Base-by-base conservation (phyloP, 2,329 filamentous ascomycete genomes). In the Verruconis gallopava region DNA sequence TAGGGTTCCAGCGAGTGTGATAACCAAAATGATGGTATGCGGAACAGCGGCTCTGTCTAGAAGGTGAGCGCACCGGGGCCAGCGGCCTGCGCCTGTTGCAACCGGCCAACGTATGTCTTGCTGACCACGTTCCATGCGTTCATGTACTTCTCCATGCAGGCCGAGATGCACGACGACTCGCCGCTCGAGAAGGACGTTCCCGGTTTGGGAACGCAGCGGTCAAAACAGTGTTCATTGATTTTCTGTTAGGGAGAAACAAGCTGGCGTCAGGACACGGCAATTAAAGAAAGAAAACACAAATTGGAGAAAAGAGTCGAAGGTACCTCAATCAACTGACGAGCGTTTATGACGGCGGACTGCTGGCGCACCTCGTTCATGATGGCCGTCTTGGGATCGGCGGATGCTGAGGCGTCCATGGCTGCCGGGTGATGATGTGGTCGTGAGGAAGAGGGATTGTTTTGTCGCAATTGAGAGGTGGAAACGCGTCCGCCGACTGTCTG, bases 141-240 rank as follows among this genome's bases (percentile, higher is more conserved):
- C 67, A 72, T 71, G 57, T 72, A 72, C 53, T 72, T 72, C 51
- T 71, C 67, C 67, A 72, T 69, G 58, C 69, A 72, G 34, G 57
- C 48, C 15, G 63, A 65, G 52, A 69, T 67, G 61, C 69, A 72
- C 14, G 55, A 59, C 47, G 63, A 54, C 51, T 72, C 69, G 55
- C 61, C 59, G 37, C 62, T 65, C 20, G 67, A 70, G 39, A 72
- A 58, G 9, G 67, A 69, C 36, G 63, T 55, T 45, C 65, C 63
- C 47, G 69, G 69, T 50, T 68, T 69, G 37, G 68, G 67, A 21
- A 72, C 58, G 61, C 69, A 72, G 53, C 66, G 66, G 49, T 71
- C 67, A 61, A 71, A 72, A 59, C 69, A 72, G 58, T 72, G 67
- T 50, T 71, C 67, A 57, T 72, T 72, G 48, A 72, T 58, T 64